Evolutionary conservation across 106 monocot species (phyloP).

Genomic region (Phalaenopsis aphrodite): DNA sequence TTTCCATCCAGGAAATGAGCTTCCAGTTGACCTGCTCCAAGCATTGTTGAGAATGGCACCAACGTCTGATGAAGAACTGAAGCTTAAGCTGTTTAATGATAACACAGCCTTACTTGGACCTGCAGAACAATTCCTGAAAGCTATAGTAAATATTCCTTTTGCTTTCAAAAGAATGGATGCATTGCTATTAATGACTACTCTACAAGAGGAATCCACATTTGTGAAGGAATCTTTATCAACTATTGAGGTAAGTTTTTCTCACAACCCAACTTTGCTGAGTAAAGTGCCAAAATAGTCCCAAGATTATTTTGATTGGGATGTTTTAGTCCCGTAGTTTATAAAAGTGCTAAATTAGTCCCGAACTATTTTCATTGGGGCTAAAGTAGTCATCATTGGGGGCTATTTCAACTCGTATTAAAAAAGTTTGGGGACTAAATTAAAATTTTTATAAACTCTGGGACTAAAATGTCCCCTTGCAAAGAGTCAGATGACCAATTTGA

Average conservation of each 20-base stretch:
- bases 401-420: too few species aligned
- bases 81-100: conserved; percentile 38
- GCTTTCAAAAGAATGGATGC: conserved; percentile 61
- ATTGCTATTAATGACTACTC: conserved; percentile 41
- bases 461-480: too few species aligned
- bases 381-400: too few species aligned
- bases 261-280: background rate
- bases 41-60: conserved; percentile 58
- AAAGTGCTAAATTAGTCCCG: too few species aligned
- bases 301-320: too few species aligned
- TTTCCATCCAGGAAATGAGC: conserved; percentile 43
- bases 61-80: conserved; percentile 52
- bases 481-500: too few species aligned
- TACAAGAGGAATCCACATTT: conserved; percentile 39
- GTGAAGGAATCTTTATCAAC: conserved; percentile 36
- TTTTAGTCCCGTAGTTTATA: too few species aligned
- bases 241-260: conserved; percentile 38
- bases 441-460: too few species aligned
- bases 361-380: too few species aligned
- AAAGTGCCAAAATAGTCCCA: too few species aligned
- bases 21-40: conserved; percentile 42
- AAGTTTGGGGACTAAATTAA: too few species aligned
- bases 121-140: conserved; percentile 58
- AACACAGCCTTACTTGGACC: conserved; percentile 34
- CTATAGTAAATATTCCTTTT: conserved; percentile 44